Percentiles rank a stretch among this genome's conserved stretches.
These are phyloP conservation scores for Diutina rugosa DNA, from an alignment of 1,139 yeast genomes.

Conservation along the genomic window DNA sequence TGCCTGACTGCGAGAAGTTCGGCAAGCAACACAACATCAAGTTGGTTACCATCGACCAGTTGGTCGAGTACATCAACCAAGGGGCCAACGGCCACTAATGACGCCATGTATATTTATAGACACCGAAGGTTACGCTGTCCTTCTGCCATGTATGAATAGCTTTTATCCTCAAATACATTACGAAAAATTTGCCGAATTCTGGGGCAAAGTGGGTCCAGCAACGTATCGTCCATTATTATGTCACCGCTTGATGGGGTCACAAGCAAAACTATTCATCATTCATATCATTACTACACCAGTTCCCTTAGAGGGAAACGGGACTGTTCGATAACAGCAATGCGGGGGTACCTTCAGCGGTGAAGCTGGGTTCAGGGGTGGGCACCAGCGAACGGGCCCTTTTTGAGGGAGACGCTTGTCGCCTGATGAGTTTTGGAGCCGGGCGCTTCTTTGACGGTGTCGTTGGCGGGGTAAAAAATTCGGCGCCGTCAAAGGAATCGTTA, in stretches of 20 bases:
- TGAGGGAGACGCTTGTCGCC: neutral
- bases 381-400: neutral
- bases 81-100: neutral
- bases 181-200: neutral
- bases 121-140: neutral
- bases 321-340: neutral
- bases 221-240: neutral
- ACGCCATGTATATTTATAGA: neutral
- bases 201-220: neutral
- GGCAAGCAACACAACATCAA: conserved; percentile 51
- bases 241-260: neutral
- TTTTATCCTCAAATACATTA: neutral
- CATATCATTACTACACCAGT: neutral
- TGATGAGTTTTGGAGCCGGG: neutral
- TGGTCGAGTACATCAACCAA: conserved; percentile 41
- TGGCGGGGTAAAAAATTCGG: neutral
- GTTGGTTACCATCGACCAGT: conserved; percentile 69
- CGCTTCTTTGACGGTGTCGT: neutral
- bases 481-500: neutral
- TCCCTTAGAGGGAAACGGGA: neutral
- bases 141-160: neutral
- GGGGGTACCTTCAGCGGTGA: neutral
- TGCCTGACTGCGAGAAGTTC: conserved; percentile 72
- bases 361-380: neutral
- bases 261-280: neutral